Base-by-base conservation (phyloP, 345 rosid genomes). In the Erodium maritimum region DNA sequence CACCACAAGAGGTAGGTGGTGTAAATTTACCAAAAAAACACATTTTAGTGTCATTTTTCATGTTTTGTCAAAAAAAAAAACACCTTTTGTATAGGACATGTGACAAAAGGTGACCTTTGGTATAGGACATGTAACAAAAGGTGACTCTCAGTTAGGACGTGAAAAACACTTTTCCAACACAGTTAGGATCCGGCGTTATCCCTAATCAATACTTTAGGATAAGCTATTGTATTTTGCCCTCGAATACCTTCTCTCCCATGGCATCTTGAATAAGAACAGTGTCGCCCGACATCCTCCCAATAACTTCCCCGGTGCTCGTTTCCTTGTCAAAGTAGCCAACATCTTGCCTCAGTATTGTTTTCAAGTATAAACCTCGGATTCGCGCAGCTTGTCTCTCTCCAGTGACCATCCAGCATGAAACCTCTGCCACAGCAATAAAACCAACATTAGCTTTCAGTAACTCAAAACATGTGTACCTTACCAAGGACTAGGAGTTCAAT, bases 221-320 rank as follows among this genome's bases (percentile, higher is more conserved):
- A n/a, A n/a, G n/a, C n/a, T n/a, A n/a, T n/a, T n/a, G n/a, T n/a
- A n/a, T n/a, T n/a, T n/a, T n/a, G n/a, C n/a, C n/a, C n/a, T n/a
- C n/a, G n/a, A 50, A 3, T 67, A 77, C 78, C 81, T 73, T 77
- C 66, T 77, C 81, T 20, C 81, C 81, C 73, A 77, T 73, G 46
- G 78, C 81, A 14, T 69, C 76, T 68, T 73, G 81, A 33, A 73
- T 77, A 18, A 73, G 74, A 63, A 73, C 59, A 9, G 78, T 77
- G 68, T 77, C 81, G 1, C 73, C 73, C 2, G 78, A 77, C 76
- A 77, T 73, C 42, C 81, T 63, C 18, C 75, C 78, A 9, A 70
- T 29, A 18, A 73, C 74, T 50, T 77, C 76, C 23, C 78, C 81
- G 0, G 81, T 77, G 46, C 53, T 71, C 1, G 75, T 73, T 58